phyloP scores from a whole-genome alignment of 2,329 filamentous ascomycete genomes.

The Colletotrichum falcatum region DNA sequence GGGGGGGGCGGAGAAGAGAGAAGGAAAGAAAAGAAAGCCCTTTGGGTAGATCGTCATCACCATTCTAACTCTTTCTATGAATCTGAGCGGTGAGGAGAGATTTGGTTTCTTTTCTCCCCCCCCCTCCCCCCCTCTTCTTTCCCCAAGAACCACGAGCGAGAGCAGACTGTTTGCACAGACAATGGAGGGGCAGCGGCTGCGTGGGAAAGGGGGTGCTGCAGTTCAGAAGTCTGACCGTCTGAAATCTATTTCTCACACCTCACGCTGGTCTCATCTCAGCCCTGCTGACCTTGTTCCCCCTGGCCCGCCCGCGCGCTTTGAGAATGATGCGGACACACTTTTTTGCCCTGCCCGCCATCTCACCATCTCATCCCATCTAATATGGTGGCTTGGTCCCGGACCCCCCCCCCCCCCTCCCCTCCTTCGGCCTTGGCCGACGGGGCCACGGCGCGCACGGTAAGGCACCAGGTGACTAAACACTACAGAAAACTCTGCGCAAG shows the following conservation, averaged over 20 bases:
- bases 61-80: neutral
- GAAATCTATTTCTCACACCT: constrained; percentile 12
- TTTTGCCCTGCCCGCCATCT: constrained; percentile 8
- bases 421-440: constrained; percentile 7
- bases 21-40: neutral
- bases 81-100: neutral
- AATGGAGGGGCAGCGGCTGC: neutral
- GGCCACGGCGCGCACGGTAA: constrained; percentile 11
- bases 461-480: neutral
- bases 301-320: neutral
- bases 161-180: neutral
- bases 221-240: constrained; percentile 8
- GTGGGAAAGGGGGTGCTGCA: neutral
- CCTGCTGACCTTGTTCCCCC: constrained; percentile 21
- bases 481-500: constrained; percentile 18
- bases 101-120: too few species aligned
- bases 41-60: neutral
- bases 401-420: neutral
- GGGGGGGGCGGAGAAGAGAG: neutral
- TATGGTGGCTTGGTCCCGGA: neutral
- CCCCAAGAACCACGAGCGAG: neutral
- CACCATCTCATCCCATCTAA: constrained; percentile 24
- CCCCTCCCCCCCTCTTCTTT: too few species aligned
- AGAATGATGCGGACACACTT: constrained; percentile 11
- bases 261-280: constrained; percentile 36